Evolutionary conservation across 2,329 filamentous ascomycete genomes (phyloP).

Genomic region (Remersonia thermophila): DNA sequence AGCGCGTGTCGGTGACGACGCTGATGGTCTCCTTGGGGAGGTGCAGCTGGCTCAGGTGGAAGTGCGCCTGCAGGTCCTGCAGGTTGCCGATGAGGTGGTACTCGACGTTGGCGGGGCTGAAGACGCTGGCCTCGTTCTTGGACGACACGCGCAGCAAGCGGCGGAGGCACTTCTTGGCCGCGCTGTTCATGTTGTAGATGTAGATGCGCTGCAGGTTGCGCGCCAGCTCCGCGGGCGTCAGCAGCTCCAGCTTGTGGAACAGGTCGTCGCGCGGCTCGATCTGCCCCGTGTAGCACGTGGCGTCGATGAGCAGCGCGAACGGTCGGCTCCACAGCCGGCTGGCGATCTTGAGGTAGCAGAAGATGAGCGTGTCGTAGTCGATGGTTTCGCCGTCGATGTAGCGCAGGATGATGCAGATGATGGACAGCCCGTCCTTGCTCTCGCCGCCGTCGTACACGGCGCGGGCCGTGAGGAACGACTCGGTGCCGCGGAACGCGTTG

Average conservation of each 20-base stretch:
- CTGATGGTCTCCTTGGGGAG: slow-evolving; percentile 59
- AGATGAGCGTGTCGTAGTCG: slow-evolving; percentile 53
- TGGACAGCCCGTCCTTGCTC: slow-evolving; percentile 56
- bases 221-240: slow-evolving; percentile 50
- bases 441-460: slow-evolving; percentile 61
- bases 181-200: slow-evolving; percentile 63
- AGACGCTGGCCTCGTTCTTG: slow-evolving; percentile 46
- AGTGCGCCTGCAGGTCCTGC: slow-evolving; percentile 53
- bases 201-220: slow-evolving; percentile 50
- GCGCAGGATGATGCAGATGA: slow-evolving; percentile 56
- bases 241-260: slow-evolving; percentile 49
- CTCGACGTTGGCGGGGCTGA: slow-evolving; percentile 53
- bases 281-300: slow-evolving; percentile 57
- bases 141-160: slow-evolving; percentile 49
- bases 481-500: slow-evolving; percentile 52
- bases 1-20: slow-evolving; percentile 53
- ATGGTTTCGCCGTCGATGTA: slow-evolving; percentile 54
- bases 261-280: slow-evolving; percentile 54
- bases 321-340: slow-evolving; percentile 58
- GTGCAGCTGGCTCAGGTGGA: slow-evolving; percentile 53
- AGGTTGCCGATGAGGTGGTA: slow-evolving; percentile 54
- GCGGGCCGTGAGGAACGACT: slow-evolving; percentile 50
- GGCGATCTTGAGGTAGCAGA: slow-evolving; percentile 59
- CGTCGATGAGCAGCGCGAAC: slow-evolving; percentile 55
- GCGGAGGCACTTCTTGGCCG: slow-evolving; percentile 55